These are phyloP conservation scores for Camelina hispida DNA, from an alignment of 345 rosid genomes.

Conservation along the genomic window DNA sequence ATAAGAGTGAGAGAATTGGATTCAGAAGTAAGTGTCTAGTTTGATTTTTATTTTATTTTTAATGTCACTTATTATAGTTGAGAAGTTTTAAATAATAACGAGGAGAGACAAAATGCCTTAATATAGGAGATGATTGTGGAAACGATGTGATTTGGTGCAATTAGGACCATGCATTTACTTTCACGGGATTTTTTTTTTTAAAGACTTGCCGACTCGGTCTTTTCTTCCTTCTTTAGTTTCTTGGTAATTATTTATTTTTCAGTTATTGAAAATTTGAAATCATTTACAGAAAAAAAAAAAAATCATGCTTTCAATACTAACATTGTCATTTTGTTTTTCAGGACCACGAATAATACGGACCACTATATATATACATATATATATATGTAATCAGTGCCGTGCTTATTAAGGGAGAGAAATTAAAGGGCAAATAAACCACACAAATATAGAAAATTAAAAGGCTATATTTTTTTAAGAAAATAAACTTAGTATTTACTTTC, in stretches of 20 bases:
- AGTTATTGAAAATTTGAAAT: not conserved
- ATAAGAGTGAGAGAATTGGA: slow-evolving; percentile 12
- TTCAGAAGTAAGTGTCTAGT: not conserved
- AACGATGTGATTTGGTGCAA: slow-evolving; percentile 20
- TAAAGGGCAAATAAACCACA: no score
- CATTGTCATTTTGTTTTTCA: not conserved
- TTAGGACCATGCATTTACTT: slow-evolving; percentile 31
- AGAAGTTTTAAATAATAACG: slow-evolving; percentile 18
- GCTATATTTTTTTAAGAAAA: no score
- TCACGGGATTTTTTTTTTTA: not conserved
- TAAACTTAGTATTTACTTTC: no score
- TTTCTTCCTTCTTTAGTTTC: slow-evolving; percentile 26
- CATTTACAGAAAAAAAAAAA: no score
- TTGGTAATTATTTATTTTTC: not conserved
- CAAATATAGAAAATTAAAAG: no score
- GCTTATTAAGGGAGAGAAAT: no score
- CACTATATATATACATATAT: no score
- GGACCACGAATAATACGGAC: no score
- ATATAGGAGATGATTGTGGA: slow-evolving; percentile 33
- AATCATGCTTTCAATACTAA: not conserved
- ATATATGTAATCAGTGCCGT: no score
- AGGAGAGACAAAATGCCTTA: slow-evolving; percentile 19
- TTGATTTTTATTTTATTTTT: not conserved
- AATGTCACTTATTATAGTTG: slow-evolving; percentile 6
- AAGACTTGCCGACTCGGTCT: slow-evolving; percentile 17